Conservation (phyloP, 805 yeast species). For the Ogataea thermomethanolica region DNA sequence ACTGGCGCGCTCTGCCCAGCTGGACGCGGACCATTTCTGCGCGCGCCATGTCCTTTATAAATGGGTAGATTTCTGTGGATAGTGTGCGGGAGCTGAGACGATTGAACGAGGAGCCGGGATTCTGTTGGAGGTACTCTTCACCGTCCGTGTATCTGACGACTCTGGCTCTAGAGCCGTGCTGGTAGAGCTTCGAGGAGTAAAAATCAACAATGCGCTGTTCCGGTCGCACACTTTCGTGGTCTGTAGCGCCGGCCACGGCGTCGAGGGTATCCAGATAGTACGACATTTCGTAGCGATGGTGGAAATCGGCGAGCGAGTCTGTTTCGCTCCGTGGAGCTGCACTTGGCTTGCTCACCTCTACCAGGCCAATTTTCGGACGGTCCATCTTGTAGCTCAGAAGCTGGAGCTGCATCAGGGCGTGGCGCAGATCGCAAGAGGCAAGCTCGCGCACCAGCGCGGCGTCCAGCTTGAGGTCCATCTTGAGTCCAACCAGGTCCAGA, state of each 20-base stretch:
- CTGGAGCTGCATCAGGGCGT: conserved; percentile 30
- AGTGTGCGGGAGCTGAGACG: conserved; percentile 14
- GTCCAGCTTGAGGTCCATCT: conserved; percentile 27
- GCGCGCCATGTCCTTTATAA: conserved; percentile 30
- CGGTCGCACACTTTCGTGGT: neutral
- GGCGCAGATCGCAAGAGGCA: conserved; percentile 23
- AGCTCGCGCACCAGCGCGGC: conserved; percentile 17
- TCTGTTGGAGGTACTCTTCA: conserved; percentile 19
- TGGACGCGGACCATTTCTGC: conserved; percentile 19
- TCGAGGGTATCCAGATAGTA: neutral
- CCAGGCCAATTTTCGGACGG: conserved; percentile 15
- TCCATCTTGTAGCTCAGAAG: conserved; percentile 24
- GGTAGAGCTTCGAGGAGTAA: conserved; percentile 25
- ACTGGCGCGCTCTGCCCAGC: conserved; percentile 6
- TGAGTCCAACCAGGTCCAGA: conserved; percentile 26
- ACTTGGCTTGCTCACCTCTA: conserved; percentile 3
- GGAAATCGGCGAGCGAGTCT: neutral
- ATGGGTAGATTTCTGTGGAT: conserved; percentile 25
- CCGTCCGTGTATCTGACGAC: conserved; percentile 18
- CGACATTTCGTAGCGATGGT: conserved; percentile 6
- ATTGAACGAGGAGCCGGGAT: conserved; percentile 24
- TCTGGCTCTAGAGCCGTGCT: conserved; percentile 26
- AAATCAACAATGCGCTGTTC: conserved; percentile 18
- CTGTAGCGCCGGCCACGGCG: neutral
- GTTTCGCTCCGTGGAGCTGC: neutral